Evolutionary conservation across 352 stramenopile species (phyloP).

Genomic region (Discostella stelligera): DNA sequence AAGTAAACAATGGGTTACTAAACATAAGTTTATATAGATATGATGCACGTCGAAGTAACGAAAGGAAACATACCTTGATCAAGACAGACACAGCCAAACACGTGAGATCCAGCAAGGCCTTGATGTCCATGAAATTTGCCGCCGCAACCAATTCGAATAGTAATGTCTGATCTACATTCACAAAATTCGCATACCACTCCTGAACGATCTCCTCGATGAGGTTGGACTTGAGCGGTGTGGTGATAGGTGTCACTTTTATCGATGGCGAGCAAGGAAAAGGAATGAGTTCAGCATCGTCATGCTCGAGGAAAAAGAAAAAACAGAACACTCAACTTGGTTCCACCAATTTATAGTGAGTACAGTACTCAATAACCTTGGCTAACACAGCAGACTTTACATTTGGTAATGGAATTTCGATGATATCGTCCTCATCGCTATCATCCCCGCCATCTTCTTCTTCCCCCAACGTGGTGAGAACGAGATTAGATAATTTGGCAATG

Average conservation of each 20-base stretch:
- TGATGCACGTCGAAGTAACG: not conserved
- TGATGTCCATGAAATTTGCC: conserved; percentile 99
- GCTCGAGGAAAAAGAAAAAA: not conserved
- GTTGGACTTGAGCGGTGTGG: conserved; percentile 96
- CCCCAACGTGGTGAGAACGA: conserved; percentile 91
- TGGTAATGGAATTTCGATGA: conserved; percentile 82
- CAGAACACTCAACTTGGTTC: conserved; percentile 44
- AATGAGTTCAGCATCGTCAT: conserved; percentile 6
- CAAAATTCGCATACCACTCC: conserved; percentile 98
- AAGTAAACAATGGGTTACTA: not conserved
- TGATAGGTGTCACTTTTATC: conserved; percentile 92
- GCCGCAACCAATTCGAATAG: conserved; percentile 99
- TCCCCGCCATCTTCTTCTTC: conserved; percentile 90
- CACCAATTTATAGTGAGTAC: conserved; percentile 88
- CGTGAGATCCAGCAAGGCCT: conserved; percentile 86
- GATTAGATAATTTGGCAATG: conserved; percentile 93
- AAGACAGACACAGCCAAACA: conserved; percentile 86
- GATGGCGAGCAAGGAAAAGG: conserved; percentile 41
- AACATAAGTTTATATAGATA: not conserved
- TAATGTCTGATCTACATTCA: conserved; percentile 96
- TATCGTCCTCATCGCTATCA: conserved; percentile 76
- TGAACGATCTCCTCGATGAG: conserved; percentile 97
- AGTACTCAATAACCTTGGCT: conserved; percentile 95
- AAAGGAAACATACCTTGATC: conserved; percentile 83
- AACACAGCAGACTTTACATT: conserved; percentile 95